phyloP scores from a whole-genome alignment of 2,329 filamentous ascomycete species.

The Exophiala bonariae region DNA sequence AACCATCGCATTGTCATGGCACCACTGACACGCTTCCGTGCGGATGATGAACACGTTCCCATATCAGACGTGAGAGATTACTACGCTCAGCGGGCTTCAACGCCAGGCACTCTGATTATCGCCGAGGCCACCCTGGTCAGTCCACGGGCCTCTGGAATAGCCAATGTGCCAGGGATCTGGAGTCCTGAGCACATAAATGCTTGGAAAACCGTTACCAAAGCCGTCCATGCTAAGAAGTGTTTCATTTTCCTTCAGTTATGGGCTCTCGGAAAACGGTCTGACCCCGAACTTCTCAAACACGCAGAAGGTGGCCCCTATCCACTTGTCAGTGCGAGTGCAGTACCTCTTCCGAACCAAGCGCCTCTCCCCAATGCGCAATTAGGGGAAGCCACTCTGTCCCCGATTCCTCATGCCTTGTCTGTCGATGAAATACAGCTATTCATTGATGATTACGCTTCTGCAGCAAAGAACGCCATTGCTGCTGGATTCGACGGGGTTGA shows the following conservation, averaged over 20 bases:
- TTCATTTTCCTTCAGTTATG: slow-evolving; percentile 43
- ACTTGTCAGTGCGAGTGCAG: slow-evolving; percentile 10
- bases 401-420: slow-evolving; percentile 35
- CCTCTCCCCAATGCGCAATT: too few relatives aligned
- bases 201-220: slow-evolving; percentile 53
- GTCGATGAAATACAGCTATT: slow-evolving; percentile 39
- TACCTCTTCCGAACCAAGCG: not conserved
- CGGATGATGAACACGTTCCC: slow-evolving; percentile 43
- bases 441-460: slow-evolving; percentile 39
- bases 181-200: slow-evolving; percentile 42
- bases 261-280: slow-evolving; percentile 51
- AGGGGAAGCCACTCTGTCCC: too few relatives aligned
- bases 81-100: slow-evolving; percentile 39
- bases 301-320: slow-evolving; percentile 9
- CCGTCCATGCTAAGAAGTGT: slow-evolving; percentile 52
- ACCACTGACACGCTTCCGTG: slow-evolving; percentile 56
- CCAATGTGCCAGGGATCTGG: slow-evolving; percentile 20
- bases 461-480: slow-evolving; percentile 52
- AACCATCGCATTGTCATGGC: slow-evolving; percentile 54
- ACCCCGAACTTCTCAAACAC: slow-evolving; percentile 25
- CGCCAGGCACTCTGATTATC: slow-evolving; percentile 44
- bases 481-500: slow-evolving; percentile 57
- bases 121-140: slow-evolving; percentile 31
- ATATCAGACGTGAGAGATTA: slow-evolving; percentile 38
- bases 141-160: slow-evolving; percentile 1